Evolutionary conservation across 768 basidiomycete species (phyloP), one percentile per base, ranked within the genome.

Genomic region (Kwoniella bestiolae): DNA sequence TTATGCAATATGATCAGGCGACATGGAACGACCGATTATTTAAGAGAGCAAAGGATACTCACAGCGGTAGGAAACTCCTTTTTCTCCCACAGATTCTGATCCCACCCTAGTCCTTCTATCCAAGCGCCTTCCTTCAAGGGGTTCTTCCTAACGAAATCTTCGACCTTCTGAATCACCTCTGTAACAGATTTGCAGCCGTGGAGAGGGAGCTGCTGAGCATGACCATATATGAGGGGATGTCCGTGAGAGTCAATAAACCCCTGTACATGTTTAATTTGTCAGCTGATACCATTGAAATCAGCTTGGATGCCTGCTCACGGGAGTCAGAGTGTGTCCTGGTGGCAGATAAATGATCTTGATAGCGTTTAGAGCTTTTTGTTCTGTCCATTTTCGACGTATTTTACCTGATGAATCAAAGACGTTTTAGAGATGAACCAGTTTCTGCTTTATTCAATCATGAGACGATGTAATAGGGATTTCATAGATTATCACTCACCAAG

Each of bases 41-140:
- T n/a, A n/a, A 29, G 38, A 25, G 44, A 67, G n/a, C 32, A 21
- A 32, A 38, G n/a, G 12, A 5, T 9, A 63, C 63, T 69, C 82
- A 60, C 71, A 84, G 90, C 91, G 1, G 94, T 97, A 72, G 97
- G 90, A 74, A 91, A 92, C 80, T 95, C 87, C 70, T 89, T 69
- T n/a, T 60, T 72, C 0, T 75, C 46, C 73, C 80, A 85, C 8
- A 71, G 61, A 29, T 90, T 95, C 80, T 98, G 93, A 74, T 98
- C 91, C 94, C 94, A 98, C 4, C 94, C 94, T 83, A 90, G 86
- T 11, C 92, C 94, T 70, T 88, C 83, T 45, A 96, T 86, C 91
- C 92, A 96, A 5, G 56, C 63, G 9, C 78, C 78, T 14, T 52
- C 52, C 26, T 51, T 34, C 12, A 29, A 25, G 0, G 70, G 73